A percentile compares a stretch with the other conserved stretches of the same genome.
phyloP scores from a whole-genome alignment of 2,329 filamentous ascomycete genomes.

The Cytospora mali region DNA sequence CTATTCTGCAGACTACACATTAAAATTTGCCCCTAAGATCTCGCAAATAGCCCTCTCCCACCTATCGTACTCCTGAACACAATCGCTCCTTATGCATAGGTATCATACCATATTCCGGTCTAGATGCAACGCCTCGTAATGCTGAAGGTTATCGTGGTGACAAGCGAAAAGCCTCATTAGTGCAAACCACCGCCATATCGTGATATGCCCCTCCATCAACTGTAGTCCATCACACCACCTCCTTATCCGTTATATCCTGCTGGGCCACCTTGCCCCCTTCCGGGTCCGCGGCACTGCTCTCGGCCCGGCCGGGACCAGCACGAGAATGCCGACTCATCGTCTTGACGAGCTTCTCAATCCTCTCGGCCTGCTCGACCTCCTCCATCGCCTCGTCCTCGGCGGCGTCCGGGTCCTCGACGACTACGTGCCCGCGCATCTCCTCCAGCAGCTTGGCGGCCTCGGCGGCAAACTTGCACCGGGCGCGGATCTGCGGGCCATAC shows the following conservation, averaged over 20 bases:
- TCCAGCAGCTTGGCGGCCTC: constrained; percentile 25
- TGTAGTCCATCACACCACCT: constrained; percentile 5
- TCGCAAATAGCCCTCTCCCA: background rate
- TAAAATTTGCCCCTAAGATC: background rate
- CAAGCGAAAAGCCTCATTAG: background rate
- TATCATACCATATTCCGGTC: constrained; percentile 9
- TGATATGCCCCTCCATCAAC: background rate
- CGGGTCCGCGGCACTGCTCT: background rate
- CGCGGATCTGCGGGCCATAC: constrained; percentile 42
- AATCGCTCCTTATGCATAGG: background rate
- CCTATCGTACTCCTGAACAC: background rate
- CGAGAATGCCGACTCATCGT: constrained; percentile 24
- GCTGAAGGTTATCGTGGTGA: constrained; percentile 18
- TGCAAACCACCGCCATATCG: background rate
- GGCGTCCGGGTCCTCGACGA: constrained; percentile 10
- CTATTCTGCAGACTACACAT: constrained; percentile 4
- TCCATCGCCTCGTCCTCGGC: constrained; percentile 26
- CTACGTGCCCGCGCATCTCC: constrained; percentile 20
- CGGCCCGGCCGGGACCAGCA: constrained; percentile 5
- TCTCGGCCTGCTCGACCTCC: constrained; percentile 22
- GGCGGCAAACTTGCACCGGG: constrained; percentile 37
- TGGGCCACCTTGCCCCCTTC: background rate
- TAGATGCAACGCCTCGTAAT: constrained; percentile 25
- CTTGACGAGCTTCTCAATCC: constrained; percentile 27
- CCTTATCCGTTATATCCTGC: constrained; percentile 12